Base-by-base conservation (phyloP, 1,284 basidiomycete genomes). In the Phellopilus nigrolimitatus region DNA sequence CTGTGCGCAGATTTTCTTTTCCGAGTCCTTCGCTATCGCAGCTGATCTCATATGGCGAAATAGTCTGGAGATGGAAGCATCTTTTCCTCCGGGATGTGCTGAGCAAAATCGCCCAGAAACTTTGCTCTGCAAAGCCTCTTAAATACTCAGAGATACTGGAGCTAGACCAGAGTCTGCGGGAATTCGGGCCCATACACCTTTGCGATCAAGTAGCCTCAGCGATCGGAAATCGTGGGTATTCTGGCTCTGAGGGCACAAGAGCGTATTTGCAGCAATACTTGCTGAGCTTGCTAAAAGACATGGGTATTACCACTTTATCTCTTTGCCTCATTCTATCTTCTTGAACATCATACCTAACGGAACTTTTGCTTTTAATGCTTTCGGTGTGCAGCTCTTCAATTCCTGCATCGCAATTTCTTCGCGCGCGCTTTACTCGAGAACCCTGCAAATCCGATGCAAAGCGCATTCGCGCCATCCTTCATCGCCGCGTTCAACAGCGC, bases 11-110 rank as follows among this genome's bases (percentile, higher is more conserved):
- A 39, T 17, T 13, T 28, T n/a, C n/a, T 10, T 2, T 13, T 19
- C 8, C 19, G 12, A 41, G 9, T 7, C 4, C 8, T 9, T 21
- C 21, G 9, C 21, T 37, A 4, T 12, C 12, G 4, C n/a, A 31
- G 15, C 17, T 19, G 3, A 1, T 13, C n/a, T 17, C 15, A 8
- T 12, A 28, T 50, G 7, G 10, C 9, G 10, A 19, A 33, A 6
- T 25, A 56, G 57, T 37, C 22, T 53, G 55, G 41, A 17, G 31
- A 27, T 56, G 55, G 55, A 44, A 45, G 21, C 19, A 53, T 37
- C 33, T 24, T 22, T 52, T 54, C 41, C 44, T 47, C 28, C 46
- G 41, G 10, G 52, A 56, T 25, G 45, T 53, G 15, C 10, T 49
- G 25, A n/a, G n/a, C 10, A 28, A 46, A 7, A 43, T 58, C 19